Evolutionary conservation across 495 filamentous ascomycete species (phyloP), one percentile per base, ranked within the genome.

Genomic region (Penicillium egyptiacum): DNA sequence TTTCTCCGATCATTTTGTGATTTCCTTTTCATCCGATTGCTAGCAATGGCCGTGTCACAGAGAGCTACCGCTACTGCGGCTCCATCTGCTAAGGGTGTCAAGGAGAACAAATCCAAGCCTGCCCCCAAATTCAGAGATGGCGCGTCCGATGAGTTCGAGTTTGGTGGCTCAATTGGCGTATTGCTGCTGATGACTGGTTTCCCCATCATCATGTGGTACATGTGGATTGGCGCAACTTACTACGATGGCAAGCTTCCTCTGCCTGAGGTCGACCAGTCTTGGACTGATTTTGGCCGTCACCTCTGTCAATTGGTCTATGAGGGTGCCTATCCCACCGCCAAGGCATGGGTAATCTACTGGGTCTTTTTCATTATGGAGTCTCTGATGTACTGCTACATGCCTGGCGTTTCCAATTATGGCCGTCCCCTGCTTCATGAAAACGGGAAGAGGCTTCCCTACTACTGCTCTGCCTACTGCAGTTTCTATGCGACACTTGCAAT

Each of bases 121-220:
- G 1, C 39, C n/a, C 25, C n/a, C 14, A 54, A 45, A 9, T 54
- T 54, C 41, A 20, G 11, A 2, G 52, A 54, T 33, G 52, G 52
- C 28, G 40, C 45, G 4, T 61, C 58, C 5, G 63, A 54, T 14
- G 53, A 87, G 52, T 88, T 88, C 67, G 93, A 98, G 63, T 97
- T 98, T 63, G 91, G 92, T 49, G 93, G 93, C 52, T 82, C 89
- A 8, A 73, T 76, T 23, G 92, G 92, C 43, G 84, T 88, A 23
- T 68, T 69, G 25, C 75, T 80, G 41, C 83, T 95, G 77, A 98
- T 98, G 90, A 74, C 91, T 53, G 87, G 84, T 49, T 98, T 96
- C 71, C 93, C 93, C n/a, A 26, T 86, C 23, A 74, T 97, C 45
- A 98, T 98, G 93, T 98, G 87, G 79, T 97, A 96, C 76, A 92